A percentile compares a stretch with the other conserved stretches of the same genome.
Conservation (phyloP, 2,329 filamentous ascomycete genomes). For the Nigrospora sphaerica region DNA sequence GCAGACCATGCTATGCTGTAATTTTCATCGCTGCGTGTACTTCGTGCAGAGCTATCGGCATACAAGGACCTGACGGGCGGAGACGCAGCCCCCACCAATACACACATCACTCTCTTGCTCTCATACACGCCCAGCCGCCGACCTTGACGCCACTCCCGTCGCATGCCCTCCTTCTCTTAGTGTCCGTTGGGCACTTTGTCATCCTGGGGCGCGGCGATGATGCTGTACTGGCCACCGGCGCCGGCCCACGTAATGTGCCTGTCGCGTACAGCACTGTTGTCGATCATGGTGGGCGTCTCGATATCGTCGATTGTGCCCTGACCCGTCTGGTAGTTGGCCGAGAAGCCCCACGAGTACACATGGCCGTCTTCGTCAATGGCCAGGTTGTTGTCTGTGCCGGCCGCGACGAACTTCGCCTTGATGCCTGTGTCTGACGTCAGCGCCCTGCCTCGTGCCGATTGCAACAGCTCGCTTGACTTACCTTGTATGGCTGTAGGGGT, state of each 20-base stretch:
- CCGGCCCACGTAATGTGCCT: slow-evolving; percentile 72
- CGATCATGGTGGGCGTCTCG: slow-evolving; percentile 67
- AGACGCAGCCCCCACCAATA: too few relatives aligned
- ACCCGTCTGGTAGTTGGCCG: slow-evolving; percentile 72
- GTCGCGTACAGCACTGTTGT: slow-evolving; percentile 75
- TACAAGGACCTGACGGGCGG: too few relatives aligned
- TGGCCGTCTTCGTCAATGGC: slow-evolving; percentile 62
- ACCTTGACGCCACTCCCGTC: too few relatives aligned
- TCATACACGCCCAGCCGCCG: too few relatives aligned
- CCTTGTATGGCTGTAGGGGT: slow-evolving; percentile 55
- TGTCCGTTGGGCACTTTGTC: slow-evolving; percentile 4
- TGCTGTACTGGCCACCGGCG: slow-evolving; percentile 78
- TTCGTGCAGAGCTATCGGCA: too few relatives aligned
- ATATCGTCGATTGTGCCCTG: slow-evolving; percentile 75
- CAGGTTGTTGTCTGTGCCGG: slow-evolving; percentile 67
- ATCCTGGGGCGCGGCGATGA: slow-evolving; percentile 41
- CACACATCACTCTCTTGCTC: too few relatives aligned
- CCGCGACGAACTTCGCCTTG: slow-evolving; percentile 49
- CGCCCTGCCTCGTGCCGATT: neutral
- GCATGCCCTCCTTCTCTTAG: neutral
- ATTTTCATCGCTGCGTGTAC: too few relatives aligned
- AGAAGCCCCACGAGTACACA: slow-evolving; percentile 76
- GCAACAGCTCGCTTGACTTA: slow-evolving; percentile 19
- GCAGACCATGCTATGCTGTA: too few relatives aligned
- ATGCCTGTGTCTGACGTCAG: slow-evolving; percentile 26